Conservation (phyloP, 208 protist genomes). For the Wallacemonas rigidus region DNA sequence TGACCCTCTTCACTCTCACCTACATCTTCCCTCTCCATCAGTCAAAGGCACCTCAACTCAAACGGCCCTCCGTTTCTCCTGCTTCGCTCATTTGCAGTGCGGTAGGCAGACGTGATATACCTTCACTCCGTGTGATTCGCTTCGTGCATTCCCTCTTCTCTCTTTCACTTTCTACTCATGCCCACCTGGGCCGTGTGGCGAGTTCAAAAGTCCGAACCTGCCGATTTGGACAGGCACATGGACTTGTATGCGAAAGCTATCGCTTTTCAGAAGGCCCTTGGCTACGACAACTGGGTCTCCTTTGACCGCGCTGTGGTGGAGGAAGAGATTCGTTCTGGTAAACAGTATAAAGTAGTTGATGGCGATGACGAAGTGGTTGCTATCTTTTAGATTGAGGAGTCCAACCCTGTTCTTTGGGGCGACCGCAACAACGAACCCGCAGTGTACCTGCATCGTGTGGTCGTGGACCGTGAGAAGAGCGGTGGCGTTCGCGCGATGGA, state of each 20-base stretch:
- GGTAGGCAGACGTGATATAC: too few species aligned
- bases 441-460: conserved; percentile 18
- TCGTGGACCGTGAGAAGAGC: neutral
- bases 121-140: neutral
- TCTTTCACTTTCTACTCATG: neutral
- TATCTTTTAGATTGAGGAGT: conserved; percentile 23
- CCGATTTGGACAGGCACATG: conserved; percentile 19
- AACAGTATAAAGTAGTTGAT: conserved; percentile 22
- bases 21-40: too few species aligned
- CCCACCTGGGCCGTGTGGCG: neutral
- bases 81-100: too few species aligned
- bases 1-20: too few species aligned
- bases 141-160: neutral
- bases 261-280: conserved; percentile 11
- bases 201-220: neutral
- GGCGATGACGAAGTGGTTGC: conserved; percentile 2
- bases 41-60: too few species aligned
- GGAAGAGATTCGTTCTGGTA: conserved; percentile 12
- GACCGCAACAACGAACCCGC: conserved; percentile 14
- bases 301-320: conserved; percentile 12
- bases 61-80: too few species aligned
- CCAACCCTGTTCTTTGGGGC: conserved; percentile 19
- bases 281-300: conserved; percentile 15
- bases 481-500: conserved; percentile 1
- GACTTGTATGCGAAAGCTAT: conserved; percentile 18